Base-by-base conservation (phyloP, 257 asterid species). In the Solanum chilense region DNA sequence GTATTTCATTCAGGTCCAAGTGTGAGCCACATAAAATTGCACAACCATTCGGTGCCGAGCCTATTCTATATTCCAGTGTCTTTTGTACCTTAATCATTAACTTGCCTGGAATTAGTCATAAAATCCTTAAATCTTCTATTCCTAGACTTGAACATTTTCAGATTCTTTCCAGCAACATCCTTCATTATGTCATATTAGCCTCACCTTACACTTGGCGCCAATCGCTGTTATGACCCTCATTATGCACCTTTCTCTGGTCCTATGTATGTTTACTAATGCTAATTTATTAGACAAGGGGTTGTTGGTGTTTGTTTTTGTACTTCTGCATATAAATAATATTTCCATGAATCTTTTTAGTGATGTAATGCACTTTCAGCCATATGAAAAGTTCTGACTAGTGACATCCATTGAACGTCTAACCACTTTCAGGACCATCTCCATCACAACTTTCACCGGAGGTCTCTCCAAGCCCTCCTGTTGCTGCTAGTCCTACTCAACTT, bases 401-500 rank as follows among this genome's bases (percentile, higher is more conserved):
- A 37, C 84, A 9, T 45, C 64, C 41, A 45, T 49, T 81, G 69
- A 49, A 49, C 29, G 31, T 49, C 70, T 12, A 29, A 81, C 86
- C 82, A 75, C 82, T 87, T 91, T 86, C 90, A 90, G 97, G 93
- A 75, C 78, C 91, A n/a, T 68, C 90, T 29, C 90, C 93, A 23
- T 77, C 95, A 75, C 87, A 84, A 85, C 86, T 77, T 87, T 90
- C 98, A 87, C 94, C 98, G 2, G 90, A 86, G 89, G 84, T 82
- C 39, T 90, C 99, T 56, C 95, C 97, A 18, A 88, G 86, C 86
- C 92, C 98, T 27, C 90, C 92, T 1, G 77, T 27, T 84, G 98
- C 98, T 88, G 91, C 91, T 68, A 87, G 95, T 87, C 98, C 99
- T 0, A 42, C 91, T 90, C 97, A 95, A 90, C 90, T 92, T 86